Evolutionary conservation across 192 early-diverging fungal genomes (phyloP).

Genomic region (Backusella morwellensis): DNA sequence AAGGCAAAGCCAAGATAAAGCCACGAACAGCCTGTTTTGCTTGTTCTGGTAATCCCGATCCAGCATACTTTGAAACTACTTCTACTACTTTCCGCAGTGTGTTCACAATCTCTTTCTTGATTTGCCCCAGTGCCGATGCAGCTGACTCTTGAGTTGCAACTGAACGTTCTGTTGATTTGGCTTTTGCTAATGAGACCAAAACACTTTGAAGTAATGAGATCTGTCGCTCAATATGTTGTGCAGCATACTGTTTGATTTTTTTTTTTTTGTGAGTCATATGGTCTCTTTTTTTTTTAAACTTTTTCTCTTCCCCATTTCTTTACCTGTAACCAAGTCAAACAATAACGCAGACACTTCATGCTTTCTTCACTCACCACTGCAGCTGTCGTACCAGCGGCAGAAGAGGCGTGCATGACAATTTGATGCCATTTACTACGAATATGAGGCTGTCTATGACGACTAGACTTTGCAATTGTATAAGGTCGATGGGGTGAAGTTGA

Average conservation of each 20-base stretch:
- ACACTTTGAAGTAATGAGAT: constrained; percentile 61
- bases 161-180: neutral
- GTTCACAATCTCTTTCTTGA: constrained; percentile 79
- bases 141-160: constrained; percentile 26
- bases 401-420: constrained; percentile 56
- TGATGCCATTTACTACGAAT: constrained; percentile 53
- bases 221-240: constrained; percentile 66
- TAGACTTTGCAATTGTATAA: constrained; percentile 23
- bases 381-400: constrained; percentile 62
- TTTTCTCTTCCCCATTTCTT: neutral
- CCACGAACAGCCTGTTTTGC: constrained; percentile 79
- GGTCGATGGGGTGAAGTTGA: constrained; percentile 37
- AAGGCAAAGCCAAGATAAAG: constrained; percentile 82
- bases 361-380: constrained; percentile 86
- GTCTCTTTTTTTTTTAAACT: neutral
- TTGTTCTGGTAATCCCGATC: constrained; percentile 77
- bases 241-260: constrained; percentile 58
- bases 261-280: neutral
- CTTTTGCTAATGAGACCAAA: constrained; percentile 44
- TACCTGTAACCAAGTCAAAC: constrained; percentile 80
- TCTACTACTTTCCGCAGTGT: constrained; percentile 85
- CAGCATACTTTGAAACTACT: constrained; percentile 85
- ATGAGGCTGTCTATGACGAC: constrained; percentile 23
- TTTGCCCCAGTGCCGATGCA: constrained; percentile 47
- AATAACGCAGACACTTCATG: constrained; percentile 84